Evolutionary conservation across 2,329 filamentous ascomycete genomes (phyloP), one percentile per base, ranked within the genome.

Genomic region (Cytospora piceae): DNA sequence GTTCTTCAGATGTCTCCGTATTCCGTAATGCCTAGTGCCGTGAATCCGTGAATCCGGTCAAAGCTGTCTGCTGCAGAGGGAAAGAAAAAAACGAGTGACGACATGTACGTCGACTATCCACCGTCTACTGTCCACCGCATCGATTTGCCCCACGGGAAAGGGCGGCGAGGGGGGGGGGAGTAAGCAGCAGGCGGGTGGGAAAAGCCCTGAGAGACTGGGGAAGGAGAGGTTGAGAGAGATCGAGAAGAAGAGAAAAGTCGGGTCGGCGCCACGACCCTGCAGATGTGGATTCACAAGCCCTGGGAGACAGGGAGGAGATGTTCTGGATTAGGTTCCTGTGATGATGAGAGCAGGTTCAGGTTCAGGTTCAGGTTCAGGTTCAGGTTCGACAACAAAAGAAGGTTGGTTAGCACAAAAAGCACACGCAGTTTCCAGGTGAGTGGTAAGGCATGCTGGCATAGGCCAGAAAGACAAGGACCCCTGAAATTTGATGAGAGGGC

Each of bases 141-240:
- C n/a, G n/a, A 49, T 11, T 22, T 34, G 42, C 42, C 42, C 42
- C 42, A 49, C 42, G 42, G n/a, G 42, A 49, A 49, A 49, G 42
- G 11, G 42, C 42, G 42, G 42, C 42, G 42, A n/a, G n/a, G n/a
- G 27, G 27, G 27, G 27, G 42, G 22, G 8, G 6, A 22, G n/a
- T 22, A 22, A 49, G 42, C 42, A 49, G 42, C n/a, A 49, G 42
- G 29, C 54, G 54, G n/a, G 54, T 34, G 32, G 34, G 34, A 27
- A 15, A 39, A 34, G 31, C 56, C 56, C 56, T 58, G 56, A 39
- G 24, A 15, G 27, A 7, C 5, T 15, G 54, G 32, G 34, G 65
- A 68, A 68, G 62, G 61, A 68, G 56, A 63, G 64, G 60, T 37
- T 58, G 56, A 63, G 58, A 61, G 65, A 65, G 64, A 64, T 58